These are phyloP conservation scores for Colletotrichum siamense DNA, from an alignment of 2,329 filamentous ascomycete species.

Conservation along the genomic window DNA sequence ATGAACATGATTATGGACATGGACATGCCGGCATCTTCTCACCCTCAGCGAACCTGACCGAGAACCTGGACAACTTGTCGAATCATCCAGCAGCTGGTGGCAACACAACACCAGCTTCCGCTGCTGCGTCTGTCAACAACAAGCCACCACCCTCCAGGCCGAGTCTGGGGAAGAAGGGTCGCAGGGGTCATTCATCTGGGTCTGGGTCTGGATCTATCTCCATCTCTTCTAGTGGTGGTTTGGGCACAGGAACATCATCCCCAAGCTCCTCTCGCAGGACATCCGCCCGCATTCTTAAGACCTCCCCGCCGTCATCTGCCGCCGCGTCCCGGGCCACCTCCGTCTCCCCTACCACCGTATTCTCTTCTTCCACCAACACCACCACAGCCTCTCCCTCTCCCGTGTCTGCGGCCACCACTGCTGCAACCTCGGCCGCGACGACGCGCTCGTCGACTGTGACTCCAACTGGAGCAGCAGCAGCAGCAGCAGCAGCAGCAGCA, in stretches of 20 bases:
- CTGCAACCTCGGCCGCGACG: neutral
- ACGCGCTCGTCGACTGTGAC: slow-evolving; percentile 11
- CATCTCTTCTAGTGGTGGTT: neutral
- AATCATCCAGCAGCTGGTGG: neutral
- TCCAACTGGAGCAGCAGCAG: neutral
- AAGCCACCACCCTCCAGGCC: slow-evolving; percentile 1
- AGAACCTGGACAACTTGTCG: neutral
- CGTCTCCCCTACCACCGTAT: slow-evolving; percentile 8
- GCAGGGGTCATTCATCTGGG: slow-evolving; percentile 3
- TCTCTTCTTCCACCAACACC: neutral
- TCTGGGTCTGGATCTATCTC: neutral
- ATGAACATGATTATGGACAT: neutral
- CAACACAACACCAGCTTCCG: slow-evolving; percentile 7
- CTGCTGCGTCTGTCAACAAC: neutral
- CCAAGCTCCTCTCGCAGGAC: slow-evolving; percentile 1
- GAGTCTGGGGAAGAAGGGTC: slow-evolving; percentile 18
- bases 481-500: neutral
- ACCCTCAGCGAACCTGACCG: slow-evolving; percentile 10
- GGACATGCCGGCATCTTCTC: neutral
- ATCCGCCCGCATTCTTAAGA: slow-evolving; percentile 21
- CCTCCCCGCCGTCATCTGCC: slow-evolving; percentile 16
- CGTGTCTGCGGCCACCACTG: neutral
- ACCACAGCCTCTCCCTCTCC: neutral
- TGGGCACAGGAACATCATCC: neutral
- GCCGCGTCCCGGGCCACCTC: slow-evolving; percentile 13